Percentiles rank a stretch among this genome's conserved stretches.
These are phyloP conservation scores for Russula earlei DNA, from an alignment of 768 basidiomycete genomes.

Conservation along the genomic window DNA sequence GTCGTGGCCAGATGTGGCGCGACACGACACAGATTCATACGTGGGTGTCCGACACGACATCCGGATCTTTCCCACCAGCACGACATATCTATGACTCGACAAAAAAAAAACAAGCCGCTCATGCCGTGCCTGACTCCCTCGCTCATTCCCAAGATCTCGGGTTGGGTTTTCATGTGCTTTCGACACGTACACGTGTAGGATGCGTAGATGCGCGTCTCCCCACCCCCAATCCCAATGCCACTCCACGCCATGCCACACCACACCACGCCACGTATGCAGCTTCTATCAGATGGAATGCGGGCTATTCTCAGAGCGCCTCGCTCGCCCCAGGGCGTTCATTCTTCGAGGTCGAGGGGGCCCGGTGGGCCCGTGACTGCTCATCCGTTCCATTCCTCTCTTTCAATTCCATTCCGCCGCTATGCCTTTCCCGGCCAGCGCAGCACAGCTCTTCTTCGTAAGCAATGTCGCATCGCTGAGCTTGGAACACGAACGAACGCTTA, in stretches of 20 bases:
- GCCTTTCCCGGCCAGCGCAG: no score
- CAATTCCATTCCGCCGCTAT: no score
- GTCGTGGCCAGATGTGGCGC: conserved; percentile 6
- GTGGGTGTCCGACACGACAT: background rate
- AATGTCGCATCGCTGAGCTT: no score
- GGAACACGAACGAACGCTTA: no score
- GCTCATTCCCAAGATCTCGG: background rate
- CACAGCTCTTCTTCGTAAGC: no score
- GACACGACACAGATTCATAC: no score
- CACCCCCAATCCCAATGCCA: no score
- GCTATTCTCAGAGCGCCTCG: conserved; percentile 15
- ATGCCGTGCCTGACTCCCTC: background rate
- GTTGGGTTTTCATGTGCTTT: conserved; percentile 13
- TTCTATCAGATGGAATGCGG: conserved; percentile 18
- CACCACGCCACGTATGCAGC: conserved; percentile 14
- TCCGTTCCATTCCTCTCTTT: no score
- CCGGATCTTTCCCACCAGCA: conserved; percentile 19
- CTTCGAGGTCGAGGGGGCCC: no score
- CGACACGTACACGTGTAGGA: background rate
- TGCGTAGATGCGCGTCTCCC: conserved; percentile 13
- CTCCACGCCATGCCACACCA: no score
- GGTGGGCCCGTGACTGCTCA: no score
- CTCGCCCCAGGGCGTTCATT: no score
- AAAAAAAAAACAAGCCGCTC: background rate
- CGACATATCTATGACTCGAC: background rate